Base-by-base conservation (phyloP, 2,329 filamentous ascomycete species). In the Coleophoma eucalyptorum region DNA sequence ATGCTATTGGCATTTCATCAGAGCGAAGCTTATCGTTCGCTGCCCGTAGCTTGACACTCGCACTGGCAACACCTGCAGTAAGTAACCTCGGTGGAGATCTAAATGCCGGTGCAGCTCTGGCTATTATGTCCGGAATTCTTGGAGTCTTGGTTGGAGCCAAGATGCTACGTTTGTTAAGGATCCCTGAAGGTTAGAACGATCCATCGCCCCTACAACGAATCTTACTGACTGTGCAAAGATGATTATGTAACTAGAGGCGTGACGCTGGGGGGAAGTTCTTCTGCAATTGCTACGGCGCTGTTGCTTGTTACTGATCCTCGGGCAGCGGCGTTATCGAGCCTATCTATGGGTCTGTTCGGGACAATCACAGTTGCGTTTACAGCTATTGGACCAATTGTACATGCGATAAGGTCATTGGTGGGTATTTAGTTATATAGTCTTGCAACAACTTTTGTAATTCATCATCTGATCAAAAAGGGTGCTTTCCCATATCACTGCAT, bases 241-340 rank as follows among this genome's bases (percentile, higher is more conserved):
- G 81, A 84, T 63, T 85, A 84, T 53, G 79, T 84, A 33, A 83
- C 80, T 1, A 68, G 79, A n/a, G 81, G 81, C 10, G 78, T 85
- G 4, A 79, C 79, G 1, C 63, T 84, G n/a, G 80, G 81, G 4
- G 77, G 77, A 2, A 84, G 83, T 60, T 81, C 79, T 0, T 79
- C 76, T 4, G 81, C 80, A 5, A 79, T 84, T 37, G 80, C 74
- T 1, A 84, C 81, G 3, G 80, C 81, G 0, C 61, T 83, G 33
- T 66, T 84, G 2, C 64, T 84, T 2, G 69, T 73, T 2, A 77
- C 75, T 1, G 80, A 84, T 54, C 80, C 79, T 1, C 71, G 80
- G 41, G 80, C 80, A 5, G 81, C 80, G 1, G 80, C 81, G 16
- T 66, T 84, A 46, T 79, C 77, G 16, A 82, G 77, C 55, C 64